Percentiles rank a stretch among this genome's conserved stretches.
These are phyloP conservation scores for Psilocybe cyanescens DNA, from an alignment of 768 basidiomycete species.

Conservation along the genomic window DNA sequence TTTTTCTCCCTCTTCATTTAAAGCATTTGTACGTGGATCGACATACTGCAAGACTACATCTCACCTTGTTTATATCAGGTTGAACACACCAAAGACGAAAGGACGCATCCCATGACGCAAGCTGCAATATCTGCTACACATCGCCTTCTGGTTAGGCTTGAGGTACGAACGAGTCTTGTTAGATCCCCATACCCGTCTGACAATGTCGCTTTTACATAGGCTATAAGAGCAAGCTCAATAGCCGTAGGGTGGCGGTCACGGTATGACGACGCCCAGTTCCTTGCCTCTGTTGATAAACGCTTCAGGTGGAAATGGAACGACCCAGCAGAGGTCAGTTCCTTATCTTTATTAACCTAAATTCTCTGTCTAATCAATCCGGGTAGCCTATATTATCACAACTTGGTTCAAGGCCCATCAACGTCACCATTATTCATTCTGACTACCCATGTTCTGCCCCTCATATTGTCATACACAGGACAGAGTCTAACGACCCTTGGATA, in stretches of 20 bases:
- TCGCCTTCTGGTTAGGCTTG: neutral
- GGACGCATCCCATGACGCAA: neutral
- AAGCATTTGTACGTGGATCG: neutral
- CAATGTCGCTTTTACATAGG: neutral
- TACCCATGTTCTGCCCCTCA: slow-evolving; percentile 21
- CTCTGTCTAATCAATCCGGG: neutral
- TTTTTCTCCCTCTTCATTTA: neutral
- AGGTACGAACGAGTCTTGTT: neutral
- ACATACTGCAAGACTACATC: neutral
- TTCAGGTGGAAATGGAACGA: slow-evolving; percentile 49
- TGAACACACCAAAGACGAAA: neutral
- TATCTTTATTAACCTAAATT: neutral
- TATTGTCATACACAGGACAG: slow-evolving; percentile 21
- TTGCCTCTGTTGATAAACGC: slow-evolving; percentile 37
- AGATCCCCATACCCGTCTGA: neutral
- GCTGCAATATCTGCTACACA: neutral
- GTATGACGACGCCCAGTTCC: slow-evolving; percentile 37
- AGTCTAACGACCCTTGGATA: slow-evolving; percentile 12
- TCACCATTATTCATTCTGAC: slow-evolving; percentile 17
- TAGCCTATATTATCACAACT: slow-evolving; percentile 6
- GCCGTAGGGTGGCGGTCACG: slow-evolving; percentile 41
- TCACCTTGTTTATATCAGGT: neutral
- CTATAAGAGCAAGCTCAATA: slow-evolving; percentile 2
- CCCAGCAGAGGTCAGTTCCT: slow-evolving; percentile 48
- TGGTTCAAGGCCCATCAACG: slow-evolving; percentile 1